These are phyloP conservation scores for Hibiscus mutabilis DNA, from an alignment of 345 rosid genomes.

Conservation along the genomic window DNA sequence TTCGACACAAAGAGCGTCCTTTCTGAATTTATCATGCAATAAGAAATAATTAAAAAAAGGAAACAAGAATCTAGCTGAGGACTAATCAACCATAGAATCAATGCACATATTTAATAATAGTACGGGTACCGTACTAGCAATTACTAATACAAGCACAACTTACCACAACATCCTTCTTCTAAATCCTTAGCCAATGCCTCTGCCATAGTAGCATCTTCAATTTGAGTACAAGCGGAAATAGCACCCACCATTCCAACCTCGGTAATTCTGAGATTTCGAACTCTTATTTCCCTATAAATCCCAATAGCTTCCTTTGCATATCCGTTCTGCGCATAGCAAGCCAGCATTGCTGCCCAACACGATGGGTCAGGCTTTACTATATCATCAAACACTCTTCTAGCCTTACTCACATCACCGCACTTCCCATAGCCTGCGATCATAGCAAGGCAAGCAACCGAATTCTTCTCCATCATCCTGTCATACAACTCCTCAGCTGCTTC, in stretches of 20 bases:
- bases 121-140: neutral
- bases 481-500: constrained; percentile 31
- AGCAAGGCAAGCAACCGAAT: constrained; percentile 39
- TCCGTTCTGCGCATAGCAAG: constrained; percentile 49
- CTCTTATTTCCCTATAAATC: constrained; percentile 25
- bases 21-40: constrained; percentile 20
- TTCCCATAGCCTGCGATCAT: constrained; percentile 48
- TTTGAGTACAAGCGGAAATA: constrained; percentile 42
- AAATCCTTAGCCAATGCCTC: constrained; percentile 25
- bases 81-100: neutral
- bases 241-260: constrained; percentile 42
- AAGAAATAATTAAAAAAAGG: neutral
- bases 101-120: neutral
- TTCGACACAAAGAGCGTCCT: constrained; percentile 33
- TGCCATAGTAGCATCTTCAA: constrained; percentile 43
- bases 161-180: constrained; percentile 31
- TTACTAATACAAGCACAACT: constrained; percentile 9
- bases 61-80: neutral
- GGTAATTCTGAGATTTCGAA: constrained; percentile 19
- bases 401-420: constrained; percentile 31
- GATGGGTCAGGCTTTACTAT: constrained; percentile 29
- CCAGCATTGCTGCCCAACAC: constrained; percentile 50
- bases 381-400: constrained; percentile 38
- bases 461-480: constrained; percentile 30
- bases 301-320: constrained; percentile 32